Conservation (phyloP, 2,329 filamentous ascomycete species). For the Parascedosporium putredinis region DNA sequence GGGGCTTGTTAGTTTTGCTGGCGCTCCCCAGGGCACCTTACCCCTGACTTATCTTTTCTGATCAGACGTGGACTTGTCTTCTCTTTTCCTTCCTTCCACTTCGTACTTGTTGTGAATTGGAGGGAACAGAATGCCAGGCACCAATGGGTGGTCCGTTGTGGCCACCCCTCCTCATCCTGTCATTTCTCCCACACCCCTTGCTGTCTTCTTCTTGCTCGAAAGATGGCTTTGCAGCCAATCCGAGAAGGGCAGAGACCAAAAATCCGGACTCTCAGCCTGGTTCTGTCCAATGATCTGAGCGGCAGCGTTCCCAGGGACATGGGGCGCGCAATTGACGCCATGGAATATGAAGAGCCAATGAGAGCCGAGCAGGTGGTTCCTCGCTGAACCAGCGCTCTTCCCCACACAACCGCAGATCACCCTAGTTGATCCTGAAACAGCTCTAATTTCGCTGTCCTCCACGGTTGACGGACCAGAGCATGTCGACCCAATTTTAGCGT, state of each 20-base stretch:
- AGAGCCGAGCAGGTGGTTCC: not conserved
- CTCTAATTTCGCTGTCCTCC: conserved; percentile 5
- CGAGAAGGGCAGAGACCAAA: not conserved
- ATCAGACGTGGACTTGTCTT: too few relatives aligned
- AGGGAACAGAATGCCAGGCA: too few relatives aligned
- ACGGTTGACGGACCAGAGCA: not conserved
- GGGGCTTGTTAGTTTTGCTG: too few relatives aligned
- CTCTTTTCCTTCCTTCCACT: too few relatives aligned
- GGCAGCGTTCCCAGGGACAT: not conserved
- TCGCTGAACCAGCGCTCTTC: not conserved
- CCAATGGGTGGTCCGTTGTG: too few relatives aligned
- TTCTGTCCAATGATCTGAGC: not conserved
- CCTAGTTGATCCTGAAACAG: conserved; percentile 8
- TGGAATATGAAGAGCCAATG: not conserved
- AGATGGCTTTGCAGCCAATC: not conserved
- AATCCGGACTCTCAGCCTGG: not conserved
- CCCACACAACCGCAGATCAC: conserved; percentile 3
- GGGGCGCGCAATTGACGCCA: not conserved
- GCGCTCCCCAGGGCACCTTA: too few relatives aligned
- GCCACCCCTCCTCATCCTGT: not conserved
- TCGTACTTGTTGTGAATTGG: too few relatives aligned
- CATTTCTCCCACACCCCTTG: not conserved
- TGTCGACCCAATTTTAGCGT: not conserved
- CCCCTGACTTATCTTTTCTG: too few relatives aligned
- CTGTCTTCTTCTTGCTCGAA: not conserved